phyloP scores from a whole-genome alignment of 495 filamentous ascomycete species.

The Astrothelium subdiscretum region DNA sequence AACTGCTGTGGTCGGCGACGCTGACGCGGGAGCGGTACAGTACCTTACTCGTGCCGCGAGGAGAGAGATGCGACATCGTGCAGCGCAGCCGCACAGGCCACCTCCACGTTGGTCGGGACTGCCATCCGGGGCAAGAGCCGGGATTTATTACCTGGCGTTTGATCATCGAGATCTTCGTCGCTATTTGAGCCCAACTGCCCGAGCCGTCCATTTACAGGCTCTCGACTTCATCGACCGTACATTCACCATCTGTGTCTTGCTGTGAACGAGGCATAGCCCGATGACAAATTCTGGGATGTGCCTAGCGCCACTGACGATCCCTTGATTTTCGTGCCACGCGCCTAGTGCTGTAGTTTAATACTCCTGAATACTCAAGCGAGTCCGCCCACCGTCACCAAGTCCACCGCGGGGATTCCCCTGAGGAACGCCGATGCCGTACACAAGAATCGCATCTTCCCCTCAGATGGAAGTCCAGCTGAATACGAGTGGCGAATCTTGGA shows the following conservation, averaged over 20 bases:
- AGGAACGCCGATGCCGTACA: no score
- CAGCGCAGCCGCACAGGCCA: background rate
- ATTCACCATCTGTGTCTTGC: no score
- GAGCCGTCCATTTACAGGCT: background rate
- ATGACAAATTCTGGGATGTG: background rate
- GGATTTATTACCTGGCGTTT: background rate
- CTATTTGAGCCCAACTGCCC: background rate
- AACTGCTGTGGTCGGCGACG: background rate
- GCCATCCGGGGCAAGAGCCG: no score
- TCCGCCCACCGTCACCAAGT: no score
- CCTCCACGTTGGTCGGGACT: background rate
- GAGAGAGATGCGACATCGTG: slow-evolving; percentile 1
- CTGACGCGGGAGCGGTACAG: background rate
- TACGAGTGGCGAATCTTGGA: no score
- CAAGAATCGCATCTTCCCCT: no score
- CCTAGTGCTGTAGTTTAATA: background rate
- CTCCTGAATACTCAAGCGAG: no score
- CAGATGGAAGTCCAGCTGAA: no score
- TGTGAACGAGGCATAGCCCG: no score
- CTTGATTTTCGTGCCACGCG: no score
- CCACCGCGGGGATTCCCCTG: no score
- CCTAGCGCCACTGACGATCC: background rate
- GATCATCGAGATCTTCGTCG: background rate
- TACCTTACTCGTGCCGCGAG: background rate
- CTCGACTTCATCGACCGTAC: no score